Conservation (phyloP, 345 rosid genomes). For the Acer saccharum region DNA sequence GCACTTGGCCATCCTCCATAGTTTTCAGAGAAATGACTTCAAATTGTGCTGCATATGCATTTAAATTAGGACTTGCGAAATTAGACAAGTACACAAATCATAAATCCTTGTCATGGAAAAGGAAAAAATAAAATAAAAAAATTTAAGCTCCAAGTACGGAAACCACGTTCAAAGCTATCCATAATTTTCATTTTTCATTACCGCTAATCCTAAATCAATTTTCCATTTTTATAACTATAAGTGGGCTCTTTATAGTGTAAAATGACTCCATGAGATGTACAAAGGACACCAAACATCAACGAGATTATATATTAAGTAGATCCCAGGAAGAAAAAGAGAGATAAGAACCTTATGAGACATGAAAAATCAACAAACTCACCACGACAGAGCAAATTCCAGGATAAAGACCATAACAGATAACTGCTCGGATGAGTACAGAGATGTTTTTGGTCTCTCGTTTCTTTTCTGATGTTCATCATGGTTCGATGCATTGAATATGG, state of each 20-base stretch:
- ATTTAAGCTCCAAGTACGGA: neutral
- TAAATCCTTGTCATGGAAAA: neutral
- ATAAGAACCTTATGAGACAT: neutral
- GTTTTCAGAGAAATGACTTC: slow-evolving; percentile 85
- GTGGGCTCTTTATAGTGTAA: neutral
- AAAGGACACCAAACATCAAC: neutral
- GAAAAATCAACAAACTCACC: slow-evolving; percentile 50
- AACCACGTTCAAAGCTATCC: neutral
- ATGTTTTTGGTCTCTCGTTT: too few species aligned
- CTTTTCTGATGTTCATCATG: slow-evolving; percentile 39
- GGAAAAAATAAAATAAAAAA: neutral
- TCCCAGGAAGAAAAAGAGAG: neutral
- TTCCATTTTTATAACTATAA: neutral
- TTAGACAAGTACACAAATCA: neutral
- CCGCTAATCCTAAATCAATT: neutral
- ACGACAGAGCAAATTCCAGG: slow-evolving; percentile 88
- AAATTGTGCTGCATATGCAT: slow-evolving; percentile 61
- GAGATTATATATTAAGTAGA: neutral
- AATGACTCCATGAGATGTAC: neutral
- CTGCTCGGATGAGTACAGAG: slow-evolving; percentile 55
- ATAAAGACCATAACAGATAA: slow-evolving; percentile 84
- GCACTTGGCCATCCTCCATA: slow-evolving; percentile 96
- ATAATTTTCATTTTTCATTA: neutral
- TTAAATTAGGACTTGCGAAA: slow-evolving; percentile 23
- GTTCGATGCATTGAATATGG: slow-evolving; percentile 54